phyloP scores from a whole-genome alignment of 257 asterid genomes.

The Solanum paucissectum region DNA sequence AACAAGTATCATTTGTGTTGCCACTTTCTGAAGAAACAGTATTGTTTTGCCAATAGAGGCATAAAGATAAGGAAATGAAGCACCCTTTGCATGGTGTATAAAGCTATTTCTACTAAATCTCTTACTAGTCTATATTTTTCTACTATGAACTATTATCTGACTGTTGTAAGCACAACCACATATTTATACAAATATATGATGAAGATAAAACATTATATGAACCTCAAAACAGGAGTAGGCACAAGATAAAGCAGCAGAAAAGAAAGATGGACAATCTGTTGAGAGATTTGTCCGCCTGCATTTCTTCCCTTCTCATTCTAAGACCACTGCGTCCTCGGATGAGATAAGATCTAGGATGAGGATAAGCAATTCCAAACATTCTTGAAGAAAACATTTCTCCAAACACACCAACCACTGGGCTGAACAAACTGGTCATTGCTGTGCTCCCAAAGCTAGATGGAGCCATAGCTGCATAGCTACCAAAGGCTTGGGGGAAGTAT shows the following conservation, averaged over 20 bases:
- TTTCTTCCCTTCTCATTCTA: constrained; percentile 29
- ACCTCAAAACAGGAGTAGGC: constrained; percentile 64
- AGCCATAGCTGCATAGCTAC: constrained; percentile 24
- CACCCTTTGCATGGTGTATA: not conserved
- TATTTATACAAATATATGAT: constrained; percentile 5
- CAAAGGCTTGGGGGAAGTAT: constrained; percentile 25
- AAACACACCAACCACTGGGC: not conserved
- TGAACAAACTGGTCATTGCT: not conserved
- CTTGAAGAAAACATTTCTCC: constrained; percentile 71
- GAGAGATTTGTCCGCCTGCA: constrained; percentile 60
- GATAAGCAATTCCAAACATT: constrained; percentile 58
- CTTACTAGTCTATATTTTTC: constrained; percentile 7
- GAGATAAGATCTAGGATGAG: constrained; percentile 40
- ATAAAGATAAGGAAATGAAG: not conserved
- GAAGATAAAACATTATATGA: not conserved
- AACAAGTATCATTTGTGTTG: not conserved
- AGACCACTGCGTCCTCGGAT: constrained; percentile 38
- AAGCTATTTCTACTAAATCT: constrained; percentile 1
- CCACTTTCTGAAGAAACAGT: not conserved
- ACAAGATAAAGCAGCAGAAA: constrained; percentile 50
- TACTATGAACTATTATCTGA: constrained; percentile 8
- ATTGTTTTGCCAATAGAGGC: not conserved
- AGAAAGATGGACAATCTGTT: constrained; percentile 61
- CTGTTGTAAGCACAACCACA: constrained; percentile 5
- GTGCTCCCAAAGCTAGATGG: constrained; percentile 13